Evolutionary conservation across 1,139 yeast genomes (phyloP), one percentile per base, ranked within the genome.

Genomic region (Pichia sp.): DNA sequence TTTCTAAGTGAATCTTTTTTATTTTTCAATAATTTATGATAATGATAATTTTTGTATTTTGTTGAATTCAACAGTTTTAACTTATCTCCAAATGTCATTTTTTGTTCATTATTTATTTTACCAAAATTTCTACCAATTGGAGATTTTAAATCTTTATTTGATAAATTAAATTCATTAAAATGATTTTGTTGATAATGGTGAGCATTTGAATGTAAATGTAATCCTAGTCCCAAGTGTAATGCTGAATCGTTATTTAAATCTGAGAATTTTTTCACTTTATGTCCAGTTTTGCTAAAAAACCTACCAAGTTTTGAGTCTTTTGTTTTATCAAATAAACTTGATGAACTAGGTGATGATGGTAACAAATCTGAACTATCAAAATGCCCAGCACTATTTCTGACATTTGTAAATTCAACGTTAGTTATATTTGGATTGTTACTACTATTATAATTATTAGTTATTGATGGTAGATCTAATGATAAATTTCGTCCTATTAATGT

Each of bases 91-190:
- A 56, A 56, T 3, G 58, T 48, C 9, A 73, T 68, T 42, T 75
- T 65, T 7, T 41, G 44, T 38, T 72, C 76, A 13, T 72, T 67
- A 27, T 27, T 41, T 14, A 22, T 39, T 51, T 74, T 78, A 49
- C 68, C 66, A 1, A 76, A 72, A 1, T 76, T 72, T 33, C 76
- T 56, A 2, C 71, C 66, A 45, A 73, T 54, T 0, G 79, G 78
- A 1, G 75, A 72, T 44, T 59, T 62, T 16, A 58, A 41, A n/a
- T 66, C 69, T 36, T 55, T 61, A 11, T 27, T 42, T 36, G 41
- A 4, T 36, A 19, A 16, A 36, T 36, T 34, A n/a, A 34, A 34
- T n/a, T 34, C 38, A 34, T 8, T n/a, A 9, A 34, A 34, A 34
- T 34, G 38, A 34, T n/a, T 34, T n/a, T 34, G 16, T 9, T 25